Percentiles rank a stretch among this genome's conserved stretches.
Conservation (phyloP, 805 yeast species). For the Limtongozyma cylindracea region DNA sequence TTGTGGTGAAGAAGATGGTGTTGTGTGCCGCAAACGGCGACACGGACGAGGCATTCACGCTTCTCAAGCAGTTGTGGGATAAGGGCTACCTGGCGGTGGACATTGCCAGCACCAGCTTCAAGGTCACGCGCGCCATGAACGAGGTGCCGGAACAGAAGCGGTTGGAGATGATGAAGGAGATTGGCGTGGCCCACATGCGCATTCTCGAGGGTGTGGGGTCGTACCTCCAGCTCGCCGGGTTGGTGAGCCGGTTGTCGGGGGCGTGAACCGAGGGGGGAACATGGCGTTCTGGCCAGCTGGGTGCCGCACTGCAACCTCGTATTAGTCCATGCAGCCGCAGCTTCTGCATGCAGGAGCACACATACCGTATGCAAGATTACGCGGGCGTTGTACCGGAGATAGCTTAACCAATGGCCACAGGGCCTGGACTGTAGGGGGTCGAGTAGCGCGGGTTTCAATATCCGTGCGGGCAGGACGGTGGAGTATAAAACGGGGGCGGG, state of each 20-base stretch:
- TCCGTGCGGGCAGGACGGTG: too few species aligned
- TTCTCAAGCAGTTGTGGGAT: constrained; percentile 49
- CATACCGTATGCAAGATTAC: too few species aligned
- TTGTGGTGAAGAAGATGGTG: constrained; percentile 39
- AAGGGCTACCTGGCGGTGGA: constrained; percentile 90
- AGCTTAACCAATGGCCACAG: too few species aligned
- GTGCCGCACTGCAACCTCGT: too few species aligned
- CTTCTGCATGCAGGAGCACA: too few species aligned
- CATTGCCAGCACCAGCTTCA: constrained; percentile 72
- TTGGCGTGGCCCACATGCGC: constrained; percentile 82
- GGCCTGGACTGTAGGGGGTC: too few species aligned
- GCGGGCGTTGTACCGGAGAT: too few species aligned
- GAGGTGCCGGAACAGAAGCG: constrained; percentile 43
- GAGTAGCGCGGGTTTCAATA: too few species aligned
- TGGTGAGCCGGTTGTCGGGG: constrained; percentile 31
- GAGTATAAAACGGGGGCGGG: too few species aligned
- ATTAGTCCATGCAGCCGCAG: too few species aligned
- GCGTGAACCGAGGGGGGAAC: too few species aligned
- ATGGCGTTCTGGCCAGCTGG: too few species aligned
- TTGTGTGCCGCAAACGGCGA: constrained; percentile 8
- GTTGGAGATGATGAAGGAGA: constrained; percentile 57
- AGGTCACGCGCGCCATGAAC: constrained; percentile 57
- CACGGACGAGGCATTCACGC: constrained; percentile 40
- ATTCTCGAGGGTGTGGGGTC: constrained; percentile 84
- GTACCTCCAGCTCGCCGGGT: constrained; percentile 63